Conservation (phyloP, 2,329 filamentous ascomycete genomes). For the Zasmidium angulare region DNA sequence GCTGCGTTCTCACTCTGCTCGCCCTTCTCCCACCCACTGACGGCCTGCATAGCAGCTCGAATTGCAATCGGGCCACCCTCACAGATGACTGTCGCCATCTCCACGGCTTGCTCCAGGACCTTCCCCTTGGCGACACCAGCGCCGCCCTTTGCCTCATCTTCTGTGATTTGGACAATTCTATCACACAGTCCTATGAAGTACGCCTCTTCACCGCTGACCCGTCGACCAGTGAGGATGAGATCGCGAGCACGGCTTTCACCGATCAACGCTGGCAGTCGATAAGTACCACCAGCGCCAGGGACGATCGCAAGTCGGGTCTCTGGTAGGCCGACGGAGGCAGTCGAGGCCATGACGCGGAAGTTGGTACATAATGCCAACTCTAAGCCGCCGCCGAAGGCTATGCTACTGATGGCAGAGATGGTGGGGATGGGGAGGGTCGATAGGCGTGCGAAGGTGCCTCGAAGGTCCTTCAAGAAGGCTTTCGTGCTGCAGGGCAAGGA, state of each 20-base stretch:
- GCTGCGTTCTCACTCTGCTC: conserved; percentile 83
- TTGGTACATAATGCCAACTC: conserved; percentile 89
- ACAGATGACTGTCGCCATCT: conserved; percentile 80
- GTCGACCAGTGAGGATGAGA: conserved; percentile 84
- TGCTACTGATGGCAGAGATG: conserved; percentile 80
- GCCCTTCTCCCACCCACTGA: conserved; percentile 62
- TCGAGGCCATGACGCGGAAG: conserved; percentile 81
- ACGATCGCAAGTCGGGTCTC: conserved; percentile 94
- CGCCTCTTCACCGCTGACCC: conserved; percentile 78
- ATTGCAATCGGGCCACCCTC: conserved; percentile 85
- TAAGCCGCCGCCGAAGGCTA: conserved; percentile 88
- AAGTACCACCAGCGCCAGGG: conserved; percentile 89
- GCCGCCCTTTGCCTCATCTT: conserved; percentile 54
- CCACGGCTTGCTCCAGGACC: conserved; percentile 73
- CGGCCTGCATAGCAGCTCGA: conserved; percentile 74
- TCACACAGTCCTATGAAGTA: conserved; percentile 91
- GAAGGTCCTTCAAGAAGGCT: conserved; percentile 74
- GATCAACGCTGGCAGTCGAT: conserved; percentile 78
- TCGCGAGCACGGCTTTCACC: conserved; percentile 82
- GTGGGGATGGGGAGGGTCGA: conserved; percentile 80
- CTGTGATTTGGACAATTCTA: conserved; percentile 77
- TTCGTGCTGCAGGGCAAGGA: conserved; percentile 68
- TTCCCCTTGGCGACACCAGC: conserved; percentile 61
- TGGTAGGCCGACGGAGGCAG: conserved; percentile 76
- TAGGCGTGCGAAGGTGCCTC: conserved; percentile 71